Base-by-base conservation (phyloP, 1,284 basidiomycete genomes). In the Heterobasidion parviporum region DNA sequence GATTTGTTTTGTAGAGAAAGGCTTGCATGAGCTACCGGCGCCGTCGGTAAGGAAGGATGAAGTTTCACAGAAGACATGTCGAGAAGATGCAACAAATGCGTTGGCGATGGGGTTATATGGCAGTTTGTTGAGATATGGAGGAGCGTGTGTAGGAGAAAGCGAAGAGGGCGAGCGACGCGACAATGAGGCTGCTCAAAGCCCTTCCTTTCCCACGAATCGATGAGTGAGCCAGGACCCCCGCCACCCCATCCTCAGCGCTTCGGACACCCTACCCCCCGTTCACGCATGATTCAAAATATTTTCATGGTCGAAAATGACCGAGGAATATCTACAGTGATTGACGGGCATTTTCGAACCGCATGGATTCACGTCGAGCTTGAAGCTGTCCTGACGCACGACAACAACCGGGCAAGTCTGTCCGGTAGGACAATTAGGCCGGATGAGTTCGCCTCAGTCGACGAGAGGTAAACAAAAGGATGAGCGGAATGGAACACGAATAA, bases 1-100 rank as follows among this genome's bases (percentile, higher is more conserved):
- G 86, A 91, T 74, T 92, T 91, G 60, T 86, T 88, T 68, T 87
- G 87, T 57, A 83, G 76, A 45, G 84, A 73, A 69, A 85, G 82
- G 50, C 83, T 78, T 45, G 82, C 79, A 62, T 87, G 85, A 16
- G 85, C 73, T 45, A 84, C 84, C 54, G 87, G 84, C 2, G 87
- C 84, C 26, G 26, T 26, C 45, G 87, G 87, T 1, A 89, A 69
- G 12, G 87, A 79, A 15, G 81, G 81, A 62, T 74, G 67, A 32
- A 67, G 62, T 62, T 74, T 62, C 57, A 58, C n/a, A 49, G 61
- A 56, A 50, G 61, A 61, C 63, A 63, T 56, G 50, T 50, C 14
- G 20, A 10, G 3, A 10, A 18, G 18, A 48, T 15, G 46, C 26
- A 48, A 48, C 14, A 16, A 48, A 15, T 10, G 26, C 26, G 46